A percentile compares a stretch with the other conserved stretches of the same genome.
phyloP scores from a whole-genome alignment of 1,284 basidiomycete genomes.

The Irpex rosettiformis region DNA sequence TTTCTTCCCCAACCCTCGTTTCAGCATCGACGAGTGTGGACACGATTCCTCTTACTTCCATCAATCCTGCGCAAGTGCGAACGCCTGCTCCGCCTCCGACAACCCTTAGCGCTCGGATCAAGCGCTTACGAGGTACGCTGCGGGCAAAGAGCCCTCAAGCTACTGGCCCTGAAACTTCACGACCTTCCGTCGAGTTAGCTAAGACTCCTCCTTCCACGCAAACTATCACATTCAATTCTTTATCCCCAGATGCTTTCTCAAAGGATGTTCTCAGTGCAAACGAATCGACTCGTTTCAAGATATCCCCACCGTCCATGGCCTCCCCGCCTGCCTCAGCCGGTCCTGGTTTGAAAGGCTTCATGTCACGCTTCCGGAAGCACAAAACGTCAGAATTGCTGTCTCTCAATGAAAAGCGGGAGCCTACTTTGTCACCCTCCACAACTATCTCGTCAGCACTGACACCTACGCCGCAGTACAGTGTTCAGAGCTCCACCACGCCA shows the following conservation, averaged over 20 bases:
- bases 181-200: conserved; percentile 36
- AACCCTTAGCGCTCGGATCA: conserved; percentile 52
- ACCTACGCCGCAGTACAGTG: neutral
- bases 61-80: conserved; percentile 5
- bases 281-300: conserved; percentile 49
- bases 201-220: conserved; percentile 22
- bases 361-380: conserved; percentile 73
- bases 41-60: conserved; percentile 54
- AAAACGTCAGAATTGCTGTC: conserved; percentile 37
- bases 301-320: conserved; percentile 34
- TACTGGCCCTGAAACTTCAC: conserved; percentile 50
- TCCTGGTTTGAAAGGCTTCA: conserved; percentile 73
- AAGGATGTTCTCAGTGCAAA: conserved; percentile 36
- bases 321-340: conserved; percentile 67
- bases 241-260: conserved; percentile 16
- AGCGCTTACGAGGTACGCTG: conserved; percentile 65
- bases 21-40: conserved; percentile 76
- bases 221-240: conserved; percentile 21
- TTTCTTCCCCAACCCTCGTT: conserved; percentile 69
- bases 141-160: conserved; percentile 52
- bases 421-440: conserved; percentile 11
- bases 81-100: conserved; percentile 18
- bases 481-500: conserved; percentile 7
- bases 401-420: conserved; percentile 13
- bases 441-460: conserved; percentile 9